phyloP scores from a whole-genome alignment of 1,284 basidiomycete species.

The Leccinum pachyderme region DNA sequence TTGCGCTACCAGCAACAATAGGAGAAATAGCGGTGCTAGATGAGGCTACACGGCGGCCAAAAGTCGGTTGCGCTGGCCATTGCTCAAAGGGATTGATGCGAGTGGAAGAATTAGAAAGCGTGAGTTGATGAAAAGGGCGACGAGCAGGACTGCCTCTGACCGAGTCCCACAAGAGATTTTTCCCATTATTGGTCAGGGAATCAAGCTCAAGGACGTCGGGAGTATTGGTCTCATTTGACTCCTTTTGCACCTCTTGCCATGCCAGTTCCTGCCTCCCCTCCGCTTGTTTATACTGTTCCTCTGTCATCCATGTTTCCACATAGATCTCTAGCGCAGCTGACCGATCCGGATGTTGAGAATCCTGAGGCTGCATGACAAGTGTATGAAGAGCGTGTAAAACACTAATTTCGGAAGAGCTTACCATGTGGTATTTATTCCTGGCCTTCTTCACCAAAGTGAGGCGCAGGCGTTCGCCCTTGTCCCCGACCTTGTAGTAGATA shows the following conservation, averaged over 20 bases:
- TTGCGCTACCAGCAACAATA: conserved; percentile 50
- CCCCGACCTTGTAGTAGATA: conserved; percentile 65
- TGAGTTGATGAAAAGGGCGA: conserved; percentile 44
- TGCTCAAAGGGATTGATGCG: conserved; percentile 41
- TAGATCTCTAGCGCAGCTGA: conserved; percentile 63
- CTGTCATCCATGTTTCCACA: conserved; percentile 73
- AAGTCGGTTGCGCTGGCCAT: conserved; percentile 25
- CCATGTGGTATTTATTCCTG: conserved; percentile 69
- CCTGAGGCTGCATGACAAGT: conserved; percentile 53
- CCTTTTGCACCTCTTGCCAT: conserved; percentile 60
- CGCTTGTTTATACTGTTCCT: conserved; percentile 65
- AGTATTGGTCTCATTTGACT: conserved; percentile 41
- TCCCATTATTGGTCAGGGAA: conserved; percentile 40
- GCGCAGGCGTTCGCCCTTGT: conserved; percentile 65
- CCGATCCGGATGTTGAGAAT: conserved; percentile 74
- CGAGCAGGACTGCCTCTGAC: conserved; percentile 37
- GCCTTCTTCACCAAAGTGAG: conserved; percentile 67
- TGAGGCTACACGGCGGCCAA: conserved; percentile 41
- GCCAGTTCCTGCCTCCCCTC: conserved; percentile 60
- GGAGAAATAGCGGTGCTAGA: conserved; percentile 26
- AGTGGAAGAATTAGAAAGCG: conserved; percentile 40
- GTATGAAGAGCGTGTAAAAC: conserved; percentile 7
- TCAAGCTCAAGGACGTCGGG: conserved; percentile 36
- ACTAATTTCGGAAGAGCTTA: conserved; percentile 32
- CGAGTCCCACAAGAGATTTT: conserved; percentile 47